These are phyloP conservation scores for Ceratobasidium sp. DNA, from an alignment of 1,284 basidiomycete species.

Conservation along the genomic window DNA sequence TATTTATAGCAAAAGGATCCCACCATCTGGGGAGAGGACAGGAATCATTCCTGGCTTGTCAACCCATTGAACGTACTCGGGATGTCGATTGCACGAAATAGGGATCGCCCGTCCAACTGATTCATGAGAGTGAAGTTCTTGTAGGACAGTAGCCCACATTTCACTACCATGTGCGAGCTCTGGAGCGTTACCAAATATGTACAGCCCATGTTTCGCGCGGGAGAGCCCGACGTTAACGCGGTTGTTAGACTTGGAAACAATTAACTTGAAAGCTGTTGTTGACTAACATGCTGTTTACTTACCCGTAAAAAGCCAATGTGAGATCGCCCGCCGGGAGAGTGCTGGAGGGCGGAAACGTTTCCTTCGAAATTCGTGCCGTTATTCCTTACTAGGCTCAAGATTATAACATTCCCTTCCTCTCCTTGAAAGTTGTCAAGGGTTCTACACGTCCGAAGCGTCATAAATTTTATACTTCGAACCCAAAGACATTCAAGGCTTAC, in stretches of 20 bases:
- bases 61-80: constrained; percentile 53
- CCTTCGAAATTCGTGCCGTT: constrained; percentile 53
- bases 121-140: constrained; percentile 59
- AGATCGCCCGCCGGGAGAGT: constrained; percentile 45
- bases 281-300: no score
- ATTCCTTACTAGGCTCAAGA: constrained; percentile 75
- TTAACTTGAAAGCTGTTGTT: constrained; percentile 6
- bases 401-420: constrained; percentile 59
- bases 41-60: constrained; percentile 63
- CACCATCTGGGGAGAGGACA: constrained; percentile 65
- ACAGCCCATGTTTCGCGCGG: constrained; percentile 73
- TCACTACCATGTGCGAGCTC: constrained; percentile 57
- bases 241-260: constrained; percentile 46
- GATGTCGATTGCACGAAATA: constrained; percentile 65
- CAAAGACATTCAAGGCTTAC: neutral
- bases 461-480: neutral
- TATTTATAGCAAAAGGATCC: neutral
- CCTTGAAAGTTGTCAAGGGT: constrained; percentile 78
- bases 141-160: constrained; percentile 68
- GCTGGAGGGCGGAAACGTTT: neutral
- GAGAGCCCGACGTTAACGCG: constrained; percentile 69
- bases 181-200: constrained; percentile 70
- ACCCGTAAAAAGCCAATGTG: constrained; percentile 79
- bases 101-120: constrained; percentile 64
- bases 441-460: constrained; percentile 47